Base-by-base conservation (phyloP, 2,329 filamentous ascomycete species). In the Pseudogymnoascus sp. region DNA sequence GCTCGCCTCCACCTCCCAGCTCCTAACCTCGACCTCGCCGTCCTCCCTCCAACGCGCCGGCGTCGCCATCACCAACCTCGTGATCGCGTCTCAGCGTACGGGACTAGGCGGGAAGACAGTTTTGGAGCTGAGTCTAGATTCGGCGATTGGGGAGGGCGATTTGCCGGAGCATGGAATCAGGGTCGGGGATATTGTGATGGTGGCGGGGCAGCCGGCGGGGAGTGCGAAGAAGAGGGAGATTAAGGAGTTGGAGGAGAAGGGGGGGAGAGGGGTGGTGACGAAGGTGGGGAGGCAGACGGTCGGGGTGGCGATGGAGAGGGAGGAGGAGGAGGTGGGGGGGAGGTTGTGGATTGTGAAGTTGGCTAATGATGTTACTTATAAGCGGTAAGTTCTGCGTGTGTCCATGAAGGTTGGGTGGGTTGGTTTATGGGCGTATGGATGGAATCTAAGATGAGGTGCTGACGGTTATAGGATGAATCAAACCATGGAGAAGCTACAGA, bases 71-170 rank as follows among this genome's bases (percentile, higher is more conserved):
- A 84, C 85, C 14, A 93, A 92, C 73, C 83, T 97, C 7, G 77
- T 83, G 32, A 77, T 96, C 34, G 78, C 81, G 9, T 87, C 88
- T 16, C 89, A 89, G 70, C 87, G 92, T 30, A 99, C 94, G 0
- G 94, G 94, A 0, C 79, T 97, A 37, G 94, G 92, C 14, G 94
- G 94, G n/a, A 89, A 91, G 65, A 91, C 90, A 0, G 88, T 99
- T 1, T 77, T 97, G 3, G 92, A 97, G 72, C 84, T 99, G 5
- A 76, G 77, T 14, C 78, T 84, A 0, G 93, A 97, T 69, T 75
- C 83, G n/a, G 89, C 91, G 0, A 79, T 82, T 3, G 73, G 75
- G 4, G 61, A 69, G 18, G 74, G 77, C 0, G 83, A 85, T 64
- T 76, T 93, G 18, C 86, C 87, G 1, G 87, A 90, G 70, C 89